Evolutionary conservation across 2,329 filamentous ascomycete species (phyloP).

Genomic region (Cercospora beticola): DNA sequence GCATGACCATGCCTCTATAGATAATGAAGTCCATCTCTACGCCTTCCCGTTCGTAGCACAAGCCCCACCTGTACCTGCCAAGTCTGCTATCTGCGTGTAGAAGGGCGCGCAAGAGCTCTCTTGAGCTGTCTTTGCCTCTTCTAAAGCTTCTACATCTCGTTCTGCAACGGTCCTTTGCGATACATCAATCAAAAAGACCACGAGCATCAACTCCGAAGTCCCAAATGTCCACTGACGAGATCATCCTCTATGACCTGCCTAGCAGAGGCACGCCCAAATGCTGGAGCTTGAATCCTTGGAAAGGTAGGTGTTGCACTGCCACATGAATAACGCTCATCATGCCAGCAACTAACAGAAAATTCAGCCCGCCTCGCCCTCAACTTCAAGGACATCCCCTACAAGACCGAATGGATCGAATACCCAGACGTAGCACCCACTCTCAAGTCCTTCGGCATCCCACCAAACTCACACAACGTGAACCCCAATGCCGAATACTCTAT

Average conservation of each 20-base stretch:
- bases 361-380: conserved; percentile 65
- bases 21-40: not conserved
- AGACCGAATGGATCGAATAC: conserved; percentile 69
- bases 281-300: conserved; percentile 73
- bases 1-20: not conserved
- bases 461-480: conserved; percentile 43
- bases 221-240: conserved; percentile 35
- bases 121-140: not conserved
- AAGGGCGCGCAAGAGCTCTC: not conserved
- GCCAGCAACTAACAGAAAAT: conserved; percentile 11
- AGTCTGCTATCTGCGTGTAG: not conserved
- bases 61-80: conserved; percentile 6
- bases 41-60: not conserved
- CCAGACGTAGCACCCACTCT: conserved; percentile 60
- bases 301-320: conserved; percentile 51
- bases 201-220: conserved; percentile 2
- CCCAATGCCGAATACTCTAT: conserved; percentile 48
- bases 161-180: not conserved
- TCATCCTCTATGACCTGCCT: conserved; percentile 64
- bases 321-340: not conserved
- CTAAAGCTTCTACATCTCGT: not conserved
- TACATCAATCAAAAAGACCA: not conserved
- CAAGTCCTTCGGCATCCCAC: conserved; percentile 51
- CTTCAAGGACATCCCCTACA: conserved; percentile 66
- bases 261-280: conserved; percentile 49